Base-by-base conservation (phyloP, 2,329 filamentous ascomycete species). In the Venturia carpophila region DNA sequence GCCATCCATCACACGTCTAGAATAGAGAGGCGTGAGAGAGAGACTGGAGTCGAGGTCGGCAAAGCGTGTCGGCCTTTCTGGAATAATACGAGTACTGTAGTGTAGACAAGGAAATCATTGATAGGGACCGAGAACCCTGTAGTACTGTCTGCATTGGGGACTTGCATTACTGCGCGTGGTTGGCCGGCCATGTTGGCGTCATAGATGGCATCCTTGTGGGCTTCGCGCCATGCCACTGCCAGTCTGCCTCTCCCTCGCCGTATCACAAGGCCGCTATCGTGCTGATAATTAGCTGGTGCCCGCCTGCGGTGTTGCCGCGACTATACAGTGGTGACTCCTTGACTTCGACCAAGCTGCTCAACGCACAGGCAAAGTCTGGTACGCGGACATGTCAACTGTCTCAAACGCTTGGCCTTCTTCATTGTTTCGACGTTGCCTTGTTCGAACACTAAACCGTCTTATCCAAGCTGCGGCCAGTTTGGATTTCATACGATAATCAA, bases 161-260 rank as follows among this genome's bases (percentile, higher is more conserved):
- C 10, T 55, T 55, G 30, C 4, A 34, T 56, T 56, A 56, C 30
- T 3, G 30, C 15, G 49, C 24, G 24, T 56, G 49, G 24, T 34
- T 56, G 49, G 49, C 17, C 6, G 49, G 4, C 19, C 6, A 17
- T 30, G 24, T 56, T 56, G 9, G 24, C 52, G 52, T 58, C 52
- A 58, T 58, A 58, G 52, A 58, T 13, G 27, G 7, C 30, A 37
- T 37, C 52, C 52, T 37, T 58, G 52, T 58, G 11, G 30, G 45
- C 6, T 30, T 21, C 34, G 49, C 27, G 34, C n/a, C 10, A 34
- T 55, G 34, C 24, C 4, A 30, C 17, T 21, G 24, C 49, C n/a
- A n/a, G n/a, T 15, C 15, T n/a, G 27, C 13, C 47, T 30, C 47
- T 6, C 21, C 1, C 6, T 52, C 11, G 5, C 21, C 24, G 47